Percentiles rank a stretch among this genome's conserved stretches.
Evolutionary conservation across 768 basidiomycete species (phyloP).

Genomic region (Artomyces pyxidatus): DNA sequence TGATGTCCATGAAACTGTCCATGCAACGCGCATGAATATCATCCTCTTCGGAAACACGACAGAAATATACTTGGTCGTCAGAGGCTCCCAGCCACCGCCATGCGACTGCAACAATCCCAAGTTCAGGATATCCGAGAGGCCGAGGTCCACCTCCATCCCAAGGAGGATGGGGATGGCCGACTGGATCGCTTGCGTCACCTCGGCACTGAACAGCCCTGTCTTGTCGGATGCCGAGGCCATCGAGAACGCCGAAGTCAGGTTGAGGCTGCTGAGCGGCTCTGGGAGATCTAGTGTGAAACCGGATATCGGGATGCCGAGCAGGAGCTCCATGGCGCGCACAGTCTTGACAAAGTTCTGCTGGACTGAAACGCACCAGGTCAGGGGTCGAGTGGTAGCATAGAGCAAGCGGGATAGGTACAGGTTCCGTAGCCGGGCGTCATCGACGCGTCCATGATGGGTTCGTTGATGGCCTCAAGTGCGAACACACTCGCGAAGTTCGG

Average conservation of each 20-base stretch:
- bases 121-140: background rate
- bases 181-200: conserved; percentile 1
- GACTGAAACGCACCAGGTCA: background rate
- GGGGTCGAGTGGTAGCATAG: background rate
- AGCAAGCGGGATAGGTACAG: conserved; percentile 49
- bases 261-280: background rate
- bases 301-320: conserved; percentile 5
- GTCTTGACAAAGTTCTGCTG: background rate
- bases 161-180: conserved; percentile 5
- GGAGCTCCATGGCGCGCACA: conserved; percentile 7
- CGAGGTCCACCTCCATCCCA: background rate
- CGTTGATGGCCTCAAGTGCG: conserved; percentile 70
- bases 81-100: background rate
- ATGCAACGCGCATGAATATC: background rate
- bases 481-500: conserved; percentile 57
- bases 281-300: background rate
- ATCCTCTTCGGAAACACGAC: background rate
- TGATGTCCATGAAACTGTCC: conserved; percentile 70
- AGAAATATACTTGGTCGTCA: conserved; percentile 10
- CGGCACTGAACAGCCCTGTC: conserved; percentile 2
- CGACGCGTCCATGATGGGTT: conserved; percentile 64
- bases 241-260: background rate
- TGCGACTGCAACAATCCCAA: background rate
- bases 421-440: conserved; percentile 62
- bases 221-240: background rate